Conservation (phyloP, 2,329 filamentous ascomycete species). For the Calonectria crousiana region DNA sequence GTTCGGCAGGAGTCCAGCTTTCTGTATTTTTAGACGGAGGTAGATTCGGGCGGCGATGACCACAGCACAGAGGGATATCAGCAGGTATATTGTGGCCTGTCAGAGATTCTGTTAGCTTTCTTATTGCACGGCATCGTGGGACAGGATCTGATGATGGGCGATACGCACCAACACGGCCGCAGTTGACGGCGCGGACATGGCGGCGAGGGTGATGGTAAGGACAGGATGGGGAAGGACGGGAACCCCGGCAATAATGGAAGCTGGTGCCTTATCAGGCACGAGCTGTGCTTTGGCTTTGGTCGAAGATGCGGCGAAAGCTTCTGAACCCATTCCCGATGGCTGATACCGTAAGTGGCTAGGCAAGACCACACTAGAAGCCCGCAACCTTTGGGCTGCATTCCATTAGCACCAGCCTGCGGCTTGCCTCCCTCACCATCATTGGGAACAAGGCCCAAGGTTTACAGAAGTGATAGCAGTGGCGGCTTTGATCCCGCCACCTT, state of each 20-base stretch:
- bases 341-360: not conserved
- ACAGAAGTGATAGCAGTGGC: not conserved
- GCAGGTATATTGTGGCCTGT: not conserved
- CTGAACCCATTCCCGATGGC: not conserved
- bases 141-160: not conserved
- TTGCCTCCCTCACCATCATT: not conserved
- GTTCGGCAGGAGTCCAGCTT: not conserved
- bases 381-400: not conserved
- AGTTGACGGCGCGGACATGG: not conserved
- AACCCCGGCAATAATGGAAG: not conserved
- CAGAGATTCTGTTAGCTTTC: not conserved
- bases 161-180: not conserved
- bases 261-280: constrained; percentile 6
- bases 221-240: not conserved
- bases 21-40: not conserved
- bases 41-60: not conserved
- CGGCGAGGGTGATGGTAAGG: not conserved
- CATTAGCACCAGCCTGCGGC: not conserved
- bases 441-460: not conserved
- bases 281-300: not conserved
- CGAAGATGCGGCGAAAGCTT: not conserved
- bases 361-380: not conserved
- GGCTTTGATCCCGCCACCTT: not conserved
- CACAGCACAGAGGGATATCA: not conserved
- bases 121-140: not conserved